Evolutionary conservation across 441 rosid species (phyloP).

Genomic region (Breynia disticha): DNA sequence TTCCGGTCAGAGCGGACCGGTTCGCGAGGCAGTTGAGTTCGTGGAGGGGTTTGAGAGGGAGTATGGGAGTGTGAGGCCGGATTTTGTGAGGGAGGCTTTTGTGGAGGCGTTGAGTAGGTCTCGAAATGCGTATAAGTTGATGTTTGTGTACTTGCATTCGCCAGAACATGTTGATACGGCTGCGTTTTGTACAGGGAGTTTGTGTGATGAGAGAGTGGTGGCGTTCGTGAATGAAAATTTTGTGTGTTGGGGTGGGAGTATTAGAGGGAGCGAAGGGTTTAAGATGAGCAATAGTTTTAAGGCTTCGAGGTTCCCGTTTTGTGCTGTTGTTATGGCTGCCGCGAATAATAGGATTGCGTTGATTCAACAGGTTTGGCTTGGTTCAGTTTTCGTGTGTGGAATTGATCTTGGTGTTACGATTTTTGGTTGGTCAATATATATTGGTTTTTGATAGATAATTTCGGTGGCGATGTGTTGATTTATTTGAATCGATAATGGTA

Average conservation of each 20-base stretch:
- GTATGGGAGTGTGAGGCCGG: conserved; percentile 46
- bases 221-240: conserved; percentile 86
- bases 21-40: conserved; percentile 67
- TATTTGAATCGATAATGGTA: no score
- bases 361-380: conserved; percentile 65
- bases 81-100: conserved; percentile 74
- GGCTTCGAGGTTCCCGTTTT: conserved; percentile 85
- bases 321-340: conserved; percentile 95
- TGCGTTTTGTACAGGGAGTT: conserved; percentile 57
- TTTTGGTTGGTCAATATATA: no score
- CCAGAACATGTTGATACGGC: conserved; percentile 92
- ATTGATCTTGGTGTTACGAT: conserved; percentile 5
- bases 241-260: conserved; percentile 88
- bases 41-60: conserved; percentile 74
- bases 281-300: conserved; percentile 98
- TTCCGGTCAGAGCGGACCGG: conserved; percentile 37
- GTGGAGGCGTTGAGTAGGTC: conserved; percentile 91
- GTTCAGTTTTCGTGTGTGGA: no score
- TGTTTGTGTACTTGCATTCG: conserved; percentile 92
- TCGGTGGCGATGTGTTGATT: no score
- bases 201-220: conserved; percentile 50
- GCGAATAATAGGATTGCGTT: conserved; percentile 84
- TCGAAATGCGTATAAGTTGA: conserved; percentile 53
- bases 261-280: conserved; percentile 92
- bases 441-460: no score